A percentile compares a stretch with the other conserved stretches of the same genome.
Evolutionary conservation across 2,329 filamentous ascomycete species (phyloP).

Genomic region (Botrytis fabae): DNA sequence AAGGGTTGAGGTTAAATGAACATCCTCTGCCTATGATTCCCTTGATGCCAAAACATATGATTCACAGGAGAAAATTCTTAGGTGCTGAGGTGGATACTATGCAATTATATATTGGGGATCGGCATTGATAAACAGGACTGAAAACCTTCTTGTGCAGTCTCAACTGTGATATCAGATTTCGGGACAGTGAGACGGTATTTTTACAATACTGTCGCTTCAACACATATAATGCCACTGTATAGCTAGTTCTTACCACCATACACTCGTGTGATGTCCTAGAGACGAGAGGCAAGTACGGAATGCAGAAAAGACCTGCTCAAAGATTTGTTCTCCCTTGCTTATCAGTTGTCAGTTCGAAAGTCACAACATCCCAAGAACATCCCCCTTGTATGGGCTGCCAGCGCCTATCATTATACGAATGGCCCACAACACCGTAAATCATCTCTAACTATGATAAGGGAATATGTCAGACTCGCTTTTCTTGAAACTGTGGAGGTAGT

Average conservation of each 20-base stretch:
- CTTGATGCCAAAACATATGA: not conserved
- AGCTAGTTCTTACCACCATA: not conserved
- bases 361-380: not conserved
- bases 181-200: not conserved
- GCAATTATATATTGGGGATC: not conserved
- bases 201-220: not conserved
- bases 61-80: not conserved
- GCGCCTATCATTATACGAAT: not conserved
- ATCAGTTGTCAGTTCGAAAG: not conserved
- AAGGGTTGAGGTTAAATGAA: not conserved
- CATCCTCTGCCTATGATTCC: not conserved
- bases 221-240: not conserved
- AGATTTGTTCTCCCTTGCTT: not conserved
- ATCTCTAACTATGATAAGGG: no score
- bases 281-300: not conserved
- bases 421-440: not conserved
- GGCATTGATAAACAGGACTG: not conserved
- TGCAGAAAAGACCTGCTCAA: not conserved
- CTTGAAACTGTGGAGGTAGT: not conserved
- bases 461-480: not conserved
- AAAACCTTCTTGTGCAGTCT: not conserved
- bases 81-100: not conserved
- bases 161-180: not conserved
- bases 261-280: not conserved
- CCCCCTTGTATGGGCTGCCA: not conserved